phyloP scores from a whole-genome alignment of 106 monocot species.

The Phalaenopsis equestris region DNA sequence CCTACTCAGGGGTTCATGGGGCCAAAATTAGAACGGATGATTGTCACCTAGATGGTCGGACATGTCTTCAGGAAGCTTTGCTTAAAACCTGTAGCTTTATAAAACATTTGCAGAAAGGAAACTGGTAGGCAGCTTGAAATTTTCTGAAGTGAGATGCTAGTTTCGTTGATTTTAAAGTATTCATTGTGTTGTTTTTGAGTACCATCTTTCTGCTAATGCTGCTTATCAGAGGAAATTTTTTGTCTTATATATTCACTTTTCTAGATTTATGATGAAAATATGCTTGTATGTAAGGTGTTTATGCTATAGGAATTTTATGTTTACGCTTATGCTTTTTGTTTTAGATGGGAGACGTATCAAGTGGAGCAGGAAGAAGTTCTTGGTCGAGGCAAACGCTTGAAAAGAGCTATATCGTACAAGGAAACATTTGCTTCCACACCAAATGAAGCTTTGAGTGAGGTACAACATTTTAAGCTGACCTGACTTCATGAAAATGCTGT shows the following conservation, averaged over 20 bases:
- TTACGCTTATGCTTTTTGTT: neutral
- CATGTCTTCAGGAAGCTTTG: neutral
- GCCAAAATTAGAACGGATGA: neutral
- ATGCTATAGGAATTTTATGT: neutral
- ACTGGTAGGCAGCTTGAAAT: neutral
- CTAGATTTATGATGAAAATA: too few relatives aligned
- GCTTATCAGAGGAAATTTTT: neutral
- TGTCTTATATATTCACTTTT: neutral
- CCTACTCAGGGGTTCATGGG: neutral
- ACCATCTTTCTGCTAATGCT: neutral
- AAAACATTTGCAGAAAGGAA: neutral
- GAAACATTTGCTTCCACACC: slow-evolving; percentile 69
- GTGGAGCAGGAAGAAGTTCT: slow-evolving; percentile 85
- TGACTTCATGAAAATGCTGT: neutral
- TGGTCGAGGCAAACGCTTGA: slow-evolving; percentile 92
- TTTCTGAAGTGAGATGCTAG: neutral
- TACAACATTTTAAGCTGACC: slow-evolving; percentile 10
- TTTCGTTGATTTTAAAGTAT: neutral
- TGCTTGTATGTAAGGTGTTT: neutral
- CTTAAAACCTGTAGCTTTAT: neutral
- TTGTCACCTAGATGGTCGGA: neutral
- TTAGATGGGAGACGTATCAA: slow-evolving; percentile 91
- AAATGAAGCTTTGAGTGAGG: slow-evolving; percentile 82
- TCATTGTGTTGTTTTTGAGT: neutral
- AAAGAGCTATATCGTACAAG: slow-evolving; percentile 90